phyloP scores from a whole-genome alignment of 2,329 filamentous ascomycete genomes.

The Samsoniella hepiali region DNA sequence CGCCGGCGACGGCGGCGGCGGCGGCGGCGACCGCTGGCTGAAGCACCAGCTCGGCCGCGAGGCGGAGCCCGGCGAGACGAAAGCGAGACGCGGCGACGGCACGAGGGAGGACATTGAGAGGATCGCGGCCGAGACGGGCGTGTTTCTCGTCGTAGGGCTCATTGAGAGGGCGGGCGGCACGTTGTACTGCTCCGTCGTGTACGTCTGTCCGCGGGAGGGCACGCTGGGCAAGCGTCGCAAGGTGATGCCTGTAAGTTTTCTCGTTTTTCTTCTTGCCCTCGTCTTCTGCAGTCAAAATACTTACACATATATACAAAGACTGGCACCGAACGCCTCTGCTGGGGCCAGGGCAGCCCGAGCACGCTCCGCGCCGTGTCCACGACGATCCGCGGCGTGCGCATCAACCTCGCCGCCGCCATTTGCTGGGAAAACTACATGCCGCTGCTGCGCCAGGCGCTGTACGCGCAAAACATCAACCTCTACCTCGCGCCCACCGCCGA shows the following conservation, averaged over 20 bases:
- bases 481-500: slow-evolving; percentile 92
- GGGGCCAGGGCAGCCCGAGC: slow-evolving; percentile 79
- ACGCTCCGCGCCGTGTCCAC: slow-evolving; percentile 79
- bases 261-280: neutral
- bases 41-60: slow-evolving; percentile 47
- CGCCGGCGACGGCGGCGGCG: slow-evolving; percentile 52
- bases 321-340: slow-evolving; percentile 76
- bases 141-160: slow-evolving; percentile 77
- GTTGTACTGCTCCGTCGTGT: slow-evolving; percentile 78
- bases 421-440: slow-evolving; percentile 99
- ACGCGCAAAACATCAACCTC: slow-evolving; percentile 86
- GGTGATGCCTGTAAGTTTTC: slow-evolving; percentile 71
- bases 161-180: slow-evolving; percentile 80
- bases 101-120: slow-evolving; percentile 76
- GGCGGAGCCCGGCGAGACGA: slow-evolving; percentile 32
- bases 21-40: slow-evolving; percentile 71
- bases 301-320: slow-evolving; percentile 46
- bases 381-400: slow-evolving; percentile 70
- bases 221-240: slow-evolving; percentile 83
- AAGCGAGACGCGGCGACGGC: slow-evolving; percentile 44
- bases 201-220: slow-evolving; percentile 72
- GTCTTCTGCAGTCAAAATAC: neutral
- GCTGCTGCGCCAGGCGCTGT: slow-evolving; percentile 75
- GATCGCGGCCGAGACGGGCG: slow-evolving; percentile 71
- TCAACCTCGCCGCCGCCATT: slow-evolving; percentile 83